Base-by-base conservation (phyloP, 805 yeast genomes). In the Candida verbasci region DNA sequence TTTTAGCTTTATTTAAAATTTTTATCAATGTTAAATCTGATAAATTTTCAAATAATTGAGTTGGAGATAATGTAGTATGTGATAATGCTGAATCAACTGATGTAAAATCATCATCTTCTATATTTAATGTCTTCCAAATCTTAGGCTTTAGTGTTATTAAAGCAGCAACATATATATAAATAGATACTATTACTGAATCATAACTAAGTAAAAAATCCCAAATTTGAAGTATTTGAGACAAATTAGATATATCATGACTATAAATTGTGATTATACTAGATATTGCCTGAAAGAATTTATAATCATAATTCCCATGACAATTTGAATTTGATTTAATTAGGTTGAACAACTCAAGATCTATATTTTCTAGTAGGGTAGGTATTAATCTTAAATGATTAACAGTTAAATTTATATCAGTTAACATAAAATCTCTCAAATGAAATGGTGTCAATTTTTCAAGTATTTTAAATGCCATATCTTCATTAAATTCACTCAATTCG, bases 381-480 rank as follows among this genome's bases (percentile, higher is more conserved):
- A 93, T 74, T 15, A 89, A 56, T 14, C 62, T 56, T 39, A 88
- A 60, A 38, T 86, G 88, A 36, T 72, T 74, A 9, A 86, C 56
- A 1, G 95, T 72, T 7, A 84, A 74, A 18, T 73, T 71, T 27
- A 91, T 69, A 16, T 78, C 72, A 4, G 80, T 73, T 56, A 86
- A 69, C 95, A 91, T 83, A 53, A 79, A 93, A 58, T 91, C 98
- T 32, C 97, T 68, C 29, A 93, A 59, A 51, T 79, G 84, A 35
- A 62, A 45, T 7, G 83, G 45, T 0, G 93, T 69, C 31, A 87
- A 61, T 21, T 60, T 53, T 38, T 78, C 81, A 34, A 89, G 60
- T 6, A 78, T 49, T 15, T 50, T 50, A 40, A 65, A 72, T 2
- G 71, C 57, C 24, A 52, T 35, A n/a, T 41, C 37, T 47, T 62